phyloP scores from a whole-genome alignment of 2,329 filamentous ascomycete species.

The Colletotrichum echinochloae region DNA sequence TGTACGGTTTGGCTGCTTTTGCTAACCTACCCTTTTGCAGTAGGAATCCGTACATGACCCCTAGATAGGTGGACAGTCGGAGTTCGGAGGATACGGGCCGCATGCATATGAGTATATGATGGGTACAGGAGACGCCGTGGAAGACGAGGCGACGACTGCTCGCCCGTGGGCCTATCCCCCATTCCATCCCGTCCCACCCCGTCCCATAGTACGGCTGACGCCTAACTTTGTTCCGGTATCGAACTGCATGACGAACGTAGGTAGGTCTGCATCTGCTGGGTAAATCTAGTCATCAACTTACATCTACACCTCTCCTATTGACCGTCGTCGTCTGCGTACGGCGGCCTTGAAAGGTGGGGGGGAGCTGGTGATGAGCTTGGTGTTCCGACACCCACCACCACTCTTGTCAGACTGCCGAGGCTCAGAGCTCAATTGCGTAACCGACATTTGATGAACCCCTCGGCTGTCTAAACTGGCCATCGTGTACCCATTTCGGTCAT shows the following conservation, averaged over 20 bases:
- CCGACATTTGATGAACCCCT: constrained; percentile 32
- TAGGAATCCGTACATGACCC: not conserved
- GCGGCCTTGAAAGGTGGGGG: not conserved
- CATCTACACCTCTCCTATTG: not conserved
- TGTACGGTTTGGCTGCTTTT: not conserved
- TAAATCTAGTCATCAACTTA: not conserved
- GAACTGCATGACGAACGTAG: constrained; percentile 3
- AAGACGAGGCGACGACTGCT: constrained; percentile 25
- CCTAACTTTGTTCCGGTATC: not conserved
- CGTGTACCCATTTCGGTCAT: constrained; percentile 4
- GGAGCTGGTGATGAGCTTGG: not conserved
- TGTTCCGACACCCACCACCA: not conserved
- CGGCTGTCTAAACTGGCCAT: not conserved
- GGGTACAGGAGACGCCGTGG: constrained; percentile 1
- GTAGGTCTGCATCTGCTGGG: constrained; percentile 4
- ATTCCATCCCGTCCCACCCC: not conserved
- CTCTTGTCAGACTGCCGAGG: constrained; percentile 4
- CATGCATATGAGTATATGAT: not conserved
- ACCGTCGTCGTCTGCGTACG: not conserved
- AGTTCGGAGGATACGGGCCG: no score
- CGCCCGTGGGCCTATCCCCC: constrained; percentile 16
- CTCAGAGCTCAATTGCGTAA: constrained; percentile 5
- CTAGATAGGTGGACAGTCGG: no score
- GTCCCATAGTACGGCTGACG: constrained; percentile 4
- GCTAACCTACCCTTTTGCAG: no score